Conservation (phyloP, 768 basidiomycete species). For the Mycena vitilis region DNA sequence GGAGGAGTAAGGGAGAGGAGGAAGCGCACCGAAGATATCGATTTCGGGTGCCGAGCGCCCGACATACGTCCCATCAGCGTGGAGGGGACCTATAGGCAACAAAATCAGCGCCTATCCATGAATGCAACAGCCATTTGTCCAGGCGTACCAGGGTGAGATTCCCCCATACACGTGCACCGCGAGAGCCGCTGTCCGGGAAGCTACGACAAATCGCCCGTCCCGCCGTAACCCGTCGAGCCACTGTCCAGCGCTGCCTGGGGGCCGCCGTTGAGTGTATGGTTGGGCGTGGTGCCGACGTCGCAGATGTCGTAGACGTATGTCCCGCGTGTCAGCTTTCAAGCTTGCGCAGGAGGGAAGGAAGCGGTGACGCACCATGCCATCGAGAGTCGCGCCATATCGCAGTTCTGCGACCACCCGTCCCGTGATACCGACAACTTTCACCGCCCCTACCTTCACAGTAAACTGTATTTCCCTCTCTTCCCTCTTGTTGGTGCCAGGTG, state of each 20-base stretch:
- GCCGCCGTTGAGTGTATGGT: constrained; percentile 75
- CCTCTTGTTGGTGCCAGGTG: too few relatives aligned
- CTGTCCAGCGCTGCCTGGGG: constrained; percentile 58
- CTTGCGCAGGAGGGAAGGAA: too few relatives aligned
- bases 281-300: constrained; percentile 82
- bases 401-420: too few relatives aligned
- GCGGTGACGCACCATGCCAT: constrained; percentile 60
- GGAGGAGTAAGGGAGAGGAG: not conserved
- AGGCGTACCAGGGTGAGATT: constrained; percentile 41
- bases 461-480: too few relatives aligned
- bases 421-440: too few relatives aligned
- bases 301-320: constrained; percentile 78
- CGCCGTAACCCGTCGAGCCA: constrained; percentile 53
- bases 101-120: too few relatives aligned
- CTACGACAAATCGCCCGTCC: constrained; percentile 53
- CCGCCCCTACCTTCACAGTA: too few relatives aligned
- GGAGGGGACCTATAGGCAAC: constrained; percentile 54
- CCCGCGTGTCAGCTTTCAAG: constrained; percentile 40
- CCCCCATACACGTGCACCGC: constrained; percentile 69
- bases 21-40: constrained; percentile 57
- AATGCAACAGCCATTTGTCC: too few relatives aligned
- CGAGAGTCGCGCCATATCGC: constrained; percentile 65
- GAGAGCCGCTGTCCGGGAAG: constrained; percentile 70
- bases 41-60: constrained; percentile 73
- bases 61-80: constrained; percentile 57